Base-by-base conservation (phyloP, 176 grass and related monocot genomes). In the Carex pumila region DNA sequence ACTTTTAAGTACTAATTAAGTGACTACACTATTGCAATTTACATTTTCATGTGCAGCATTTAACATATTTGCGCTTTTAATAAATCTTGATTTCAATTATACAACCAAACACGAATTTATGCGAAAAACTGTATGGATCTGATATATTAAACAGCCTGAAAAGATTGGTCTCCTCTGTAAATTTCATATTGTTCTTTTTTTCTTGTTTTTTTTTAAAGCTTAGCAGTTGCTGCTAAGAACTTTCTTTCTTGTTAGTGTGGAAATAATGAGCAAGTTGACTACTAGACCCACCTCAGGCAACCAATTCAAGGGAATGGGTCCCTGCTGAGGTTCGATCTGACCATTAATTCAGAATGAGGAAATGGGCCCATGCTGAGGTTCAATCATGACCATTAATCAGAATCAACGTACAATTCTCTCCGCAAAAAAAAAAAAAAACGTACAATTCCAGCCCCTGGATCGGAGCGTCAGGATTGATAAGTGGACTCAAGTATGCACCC, bases 401-500 rank as follows among this genome's bases (percentile, higher is more conserved):
- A 29, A 21, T 31, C n/a, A 82, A 41, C 18, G 76, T 59, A 79
- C 76, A 36, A n/a, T 22, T 43, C 0, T n/a, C n/a, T n/a, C n/a
- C n/a, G n/a, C n/a, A n/a, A n/a, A n/a, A n/a, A n/a, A n/a, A n/a
- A n/a, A n/a, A n/a, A n/a, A n/a, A n/a, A 82, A 41, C 18, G 76
- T 59, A 79, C 76, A 36, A n/a, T 22, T 43, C 0, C 64, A 14
- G 41, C 18, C 4, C n/a, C 31, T 65, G 19, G 59, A 81, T 65
- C 18, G 2, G 12, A 41, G 10, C 8, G 30, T 18, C 25, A 25
- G 25, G n/a, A 80, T 80, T 80, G 78, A 59, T 62, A 61, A 15
- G 79, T 82, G 61, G 80, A 65, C 80, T 61, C 60, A 13, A 78
- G 1, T 50, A 31, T 76, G 83, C 70, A 43, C 70, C 83, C 65